Base-by-base conservation (phyloP, 2,329 filamentous ascomycete genomes). In the Ophiosphaerella herpotricha region DNA sequence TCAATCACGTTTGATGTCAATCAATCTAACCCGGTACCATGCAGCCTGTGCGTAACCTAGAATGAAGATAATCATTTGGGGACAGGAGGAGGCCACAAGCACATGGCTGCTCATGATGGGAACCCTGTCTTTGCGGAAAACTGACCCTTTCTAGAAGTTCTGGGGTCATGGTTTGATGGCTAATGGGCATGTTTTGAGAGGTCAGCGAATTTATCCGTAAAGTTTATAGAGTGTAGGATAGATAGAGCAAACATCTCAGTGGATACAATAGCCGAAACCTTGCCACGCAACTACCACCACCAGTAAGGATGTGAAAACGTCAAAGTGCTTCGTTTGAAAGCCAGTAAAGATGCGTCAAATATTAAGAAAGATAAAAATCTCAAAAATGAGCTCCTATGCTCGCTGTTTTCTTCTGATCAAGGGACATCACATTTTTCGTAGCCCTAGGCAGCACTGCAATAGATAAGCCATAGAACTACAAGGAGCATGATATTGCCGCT, bases 201-300 rank as follows among this genome's bases (percentile, higher is more conserved):
- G 63, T 47, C 42, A 40, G 23, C 13, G 29, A 31, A 58, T 69
- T 70, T 68, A 70, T n/a, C 66, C 67, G 64, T 43, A 68, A 60
- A 68, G 52, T 63, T 54, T 56, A 43, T 54, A 54, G 43, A 62
- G 49, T 58, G 46, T 54, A 54, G 36, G 47, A 62, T 67, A 65
- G 34, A 67, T 64, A 57, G 52, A 50, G 33, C 39, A 46, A 60
- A 57, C 51, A 56, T 55, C 58, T 41, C 38, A 49, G 43, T 46
- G 52, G 47, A 39, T 50, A 51, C 50, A 61, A 63, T 66, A 67
- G 52, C 62, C 64, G 60, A 60, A 39, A 14, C 24, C n/a, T 46
- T 43, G 50, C 50, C 50, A 56, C 42, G 26, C 37, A 3, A 43
- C 38, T 38, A 11, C 42, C 29, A 40, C 40, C n/a, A 32, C 39